Evolutionary conservation across 116 monocot genomes (phyloP), one percentile per base, ranked within the genome.

Genomic region (Posidonia oceanica): DNA sequence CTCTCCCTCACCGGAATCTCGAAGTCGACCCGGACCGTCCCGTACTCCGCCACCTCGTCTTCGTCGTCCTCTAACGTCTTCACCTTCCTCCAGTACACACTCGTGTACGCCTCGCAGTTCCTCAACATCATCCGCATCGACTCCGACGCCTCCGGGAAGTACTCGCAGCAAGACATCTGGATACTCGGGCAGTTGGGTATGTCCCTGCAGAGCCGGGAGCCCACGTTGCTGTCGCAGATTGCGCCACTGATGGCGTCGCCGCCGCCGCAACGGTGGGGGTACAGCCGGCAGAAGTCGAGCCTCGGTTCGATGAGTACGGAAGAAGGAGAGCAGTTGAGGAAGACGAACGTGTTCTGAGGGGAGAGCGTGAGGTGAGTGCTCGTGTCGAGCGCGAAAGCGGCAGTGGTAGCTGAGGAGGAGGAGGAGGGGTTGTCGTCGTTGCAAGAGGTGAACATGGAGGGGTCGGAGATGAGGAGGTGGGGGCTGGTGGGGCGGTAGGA

Each of bases 81-180:
- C 21, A 76, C 70, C 15, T 52, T 55, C 75, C 76, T 76, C 95
- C 91, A 95, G 74, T 91, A 83, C 39, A 95, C 66, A 59, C 82
- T 86, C 1, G 91, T 69, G 63, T 91, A 95, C 4, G 69, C 44
- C 2, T 71, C 66, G 68, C 95, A 95, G 60, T 84, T 79, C 64
- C 72, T 68, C 79, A 91, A 73, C 95, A 95, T 86, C 59, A 83
- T 64, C 69, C 91, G 59, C 75, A 88, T 70, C 55, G 91, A 95
- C 71, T 86, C 91, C 55, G 84, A 71, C 21, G 91, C 82, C 36
- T 75, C 77, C 2, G 95, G 95, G 20, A 56, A 73, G 72, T 88
- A 91, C 14, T 82, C 53, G 68, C 95, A 95, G 69, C 95, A 95
- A 67, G 75, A 75, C 10, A 70, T 61, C 37, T 59, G 55, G 42